phyloP scores from a whole-genome alignment of 495 filamentous ascomycete genomes.

The Penicillium odoratum region DNA sequence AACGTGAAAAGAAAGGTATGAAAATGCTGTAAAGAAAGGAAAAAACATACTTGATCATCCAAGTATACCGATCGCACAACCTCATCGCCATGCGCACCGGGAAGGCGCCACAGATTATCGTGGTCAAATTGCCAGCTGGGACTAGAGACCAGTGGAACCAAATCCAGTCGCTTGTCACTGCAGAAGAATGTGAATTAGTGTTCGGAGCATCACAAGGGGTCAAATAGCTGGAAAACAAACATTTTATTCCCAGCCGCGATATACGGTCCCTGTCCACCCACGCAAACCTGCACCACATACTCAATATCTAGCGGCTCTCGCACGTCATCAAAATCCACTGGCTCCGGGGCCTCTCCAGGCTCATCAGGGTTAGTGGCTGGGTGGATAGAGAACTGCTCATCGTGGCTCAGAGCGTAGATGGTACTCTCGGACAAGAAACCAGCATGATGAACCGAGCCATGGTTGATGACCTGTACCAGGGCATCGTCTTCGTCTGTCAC shows the following conservation, averaged over 20 bases:
- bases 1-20: background rate
- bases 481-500: conserved; percentile 84
- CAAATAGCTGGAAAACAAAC: conserved; percentile 27
- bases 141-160: conserved; percentile 61
- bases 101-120: conserved; percentile 62
- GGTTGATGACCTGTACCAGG: conserved; percentile 82
- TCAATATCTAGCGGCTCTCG: conserved; percentile 69
- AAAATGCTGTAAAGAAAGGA: background rate
- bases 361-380: conserved; percentile 61
- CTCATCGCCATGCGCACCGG: conserved; percentile 80
- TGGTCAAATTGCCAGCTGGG: conserved; percentile 62
- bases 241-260: conserved; percentile 46
- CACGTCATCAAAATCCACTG: conserved; percentile 73
- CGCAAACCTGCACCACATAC: conserved; percentile 75
- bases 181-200: conserved; percentile 8
- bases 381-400: conserved; percentile 79
- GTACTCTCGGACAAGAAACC: conserved; percentile 70
- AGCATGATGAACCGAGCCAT: conserved; percentile 81
- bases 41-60: conserved; percentile 56
- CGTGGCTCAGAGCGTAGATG: conserved; percentile 75
- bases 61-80: conserved; percentile 78
- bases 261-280: conserved; percentile 50
- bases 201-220: background rate
- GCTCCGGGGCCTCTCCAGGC: conserved; percentile 47
- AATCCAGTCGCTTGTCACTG: conserved; percentile 64